phyloP scores from a whole-genome alignment of 352 stramenopile genomes.

The Thalassiosira allenii region DNA sequence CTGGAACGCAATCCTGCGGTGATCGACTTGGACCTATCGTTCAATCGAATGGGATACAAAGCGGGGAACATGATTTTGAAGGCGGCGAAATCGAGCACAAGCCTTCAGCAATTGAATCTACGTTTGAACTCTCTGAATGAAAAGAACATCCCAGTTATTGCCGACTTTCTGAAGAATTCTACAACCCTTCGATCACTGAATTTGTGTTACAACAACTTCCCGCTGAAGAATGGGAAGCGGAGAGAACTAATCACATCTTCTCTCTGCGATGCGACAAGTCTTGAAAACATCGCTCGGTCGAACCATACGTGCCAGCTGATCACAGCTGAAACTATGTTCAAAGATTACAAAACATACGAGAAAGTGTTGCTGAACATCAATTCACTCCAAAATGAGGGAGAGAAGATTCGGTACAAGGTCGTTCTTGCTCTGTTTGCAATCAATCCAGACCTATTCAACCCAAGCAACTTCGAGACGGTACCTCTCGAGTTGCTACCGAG shows the following conservation, averaged over 20 bases:
- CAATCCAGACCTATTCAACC: background rate
- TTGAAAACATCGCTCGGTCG: background rate
- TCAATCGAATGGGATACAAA: background rate
- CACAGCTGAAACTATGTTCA: background rate
- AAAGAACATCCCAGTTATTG: background rate
- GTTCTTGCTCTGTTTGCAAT: background rate
- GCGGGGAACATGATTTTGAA: background rate
- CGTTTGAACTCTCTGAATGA: background rate
- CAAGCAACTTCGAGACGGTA: background rate
- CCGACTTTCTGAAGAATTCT: conserved; percentile 6
- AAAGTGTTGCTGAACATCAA: conserved; percentile 1
- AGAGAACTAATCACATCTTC: background rate
- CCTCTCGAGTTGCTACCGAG: conserved; percentile 4
- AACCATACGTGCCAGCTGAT: background rate
- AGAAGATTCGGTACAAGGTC: conserved; percentile 16
- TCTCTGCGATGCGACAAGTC: background rate
- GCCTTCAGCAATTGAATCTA: conserved; percentile 1
- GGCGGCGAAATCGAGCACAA: conserved; percentile 1
- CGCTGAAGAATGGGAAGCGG: background rate
- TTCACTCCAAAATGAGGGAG: background rate
- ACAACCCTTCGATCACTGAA: background rate
- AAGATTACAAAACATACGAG: background rate
- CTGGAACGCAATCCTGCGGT: conserved; percentile 1
- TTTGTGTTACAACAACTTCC: background rate
- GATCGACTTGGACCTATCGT: background rate